Evolutionary conservation across 1,139 yeast genomes (phyloP), one percentile per base, ranked within the genome.

Genomic region (Nakaseomyces kungkrabaensis): DNA sequence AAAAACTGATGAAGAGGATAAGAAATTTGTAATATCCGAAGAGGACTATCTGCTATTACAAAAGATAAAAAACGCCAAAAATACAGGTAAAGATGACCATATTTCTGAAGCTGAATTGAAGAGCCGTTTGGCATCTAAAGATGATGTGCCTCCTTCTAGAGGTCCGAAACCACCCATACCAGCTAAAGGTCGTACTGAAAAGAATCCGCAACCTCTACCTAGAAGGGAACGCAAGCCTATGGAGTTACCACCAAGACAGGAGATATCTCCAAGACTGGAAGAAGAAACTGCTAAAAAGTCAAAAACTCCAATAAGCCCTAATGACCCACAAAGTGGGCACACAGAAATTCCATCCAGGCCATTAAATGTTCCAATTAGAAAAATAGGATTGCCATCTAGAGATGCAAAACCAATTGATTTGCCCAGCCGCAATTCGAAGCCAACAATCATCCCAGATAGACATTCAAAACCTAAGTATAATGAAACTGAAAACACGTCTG

Each of bases 31-130:
- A 3, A 54, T 64, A 5, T 59, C 65, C 1, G 62, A 60, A 45
- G 67, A 61, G 29, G 68, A 65, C 40, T 65, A 59, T 48, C 42
- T 54, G 11, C 47, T 65, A 13, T 48, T 65, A 33, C 62, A 59
- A 50, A 49, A 51, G 37, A 43, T 60, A 36, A 63, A 61, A 46
- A 41, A 38, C 17, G 1, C 31, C 5, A 37, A 37, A 6, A 17
- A 2, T 37, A 7, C 31, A 37, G 24, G 25, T 7, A n/a, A 37
- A 10, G 13, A 33, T 3, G 36, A 33, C 10, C 36, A 33, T 33
- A 33, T 33, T n/a, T 33, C 36, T 11, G 36, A 33, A 33, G 13
- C 36, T 8, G 36, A 33, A 33, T 3, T 33, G 36, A 33, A 33
- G 13, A 33, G 13, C n/a, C 36, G 36, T 11, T 11, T 33, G 1